Percentiles rank a stretch among this genome's conserved stretches.
phyloP scores from a whole-genome alignment of 2,329 filamentous ascomycete species.

The Dryadomyces quercus-mongolicae region DNA sequence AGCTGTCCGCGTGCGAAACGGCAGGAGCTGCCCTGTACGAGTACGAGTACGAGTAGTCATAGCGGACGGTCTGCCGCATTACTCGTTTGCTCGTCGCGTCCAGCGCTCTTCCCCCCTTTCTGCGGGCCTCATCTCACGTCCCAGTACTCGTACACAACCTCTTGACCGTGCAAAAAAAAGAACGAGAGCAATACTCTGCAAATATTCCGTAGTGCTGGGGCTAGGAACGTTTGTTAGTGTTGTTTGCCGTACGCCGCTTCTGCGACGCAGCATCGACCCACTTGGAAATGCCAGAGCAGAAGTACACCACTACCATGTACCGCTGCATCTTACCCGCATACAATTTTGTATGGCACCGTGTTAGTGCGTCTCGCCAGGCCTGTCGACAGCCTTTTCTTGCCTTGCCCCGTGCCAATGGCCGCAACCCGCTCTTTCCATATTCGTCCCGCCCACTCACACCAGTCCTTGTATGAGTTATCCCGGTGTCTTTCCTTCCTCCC shows the following conservation, averaged over 20 bases:
- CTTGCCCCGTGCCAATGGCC: constrained; percentile 6
- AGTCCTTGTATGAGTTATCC: background rate
- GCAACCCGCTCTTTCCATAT: constrained; percentile 8
- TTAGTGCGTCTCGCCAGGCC: background rate
- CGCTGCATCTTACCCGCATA: background rate
- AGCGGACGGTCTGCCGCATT: too few relatives aligned
- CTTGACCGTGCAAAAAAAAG: too few relatives aligned
- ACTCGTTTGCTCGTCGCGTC: too few relatives aligned
- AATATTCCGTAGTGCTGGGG: background rate
- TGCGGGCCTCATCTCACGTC: too few relatives aligned
- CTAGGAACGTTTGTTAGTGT: background rate
- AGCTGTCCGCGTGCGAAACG: background rate
- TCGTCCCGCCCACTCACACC: constrained; percentile 5
- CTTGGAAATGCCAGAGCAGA: background rate
- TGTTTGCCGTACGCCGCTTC: background rate
- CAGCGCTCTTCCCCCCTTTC: too few relatives aligned
- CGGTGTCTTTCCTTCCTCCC: constrained; percentile 4
- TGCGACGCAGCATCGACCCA: background rate
- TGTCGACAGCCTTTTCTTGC: constrained; percentile 3
- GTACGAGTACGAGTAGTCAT: too few relatives aligned
- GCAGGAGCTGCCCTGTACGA: background rate
- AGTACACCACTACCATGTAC: background rate
- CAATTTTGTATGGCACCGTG: background rate
- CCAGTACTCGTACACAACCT: too few relatives aligned
- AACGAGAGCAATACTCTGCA: background rate